Percentiles rank a stretch among this genome's conserved stretches.
Evolutionary conservation across 2,329 filamentous ascomycete species (phyloP).

Genomic region (Hypomyces perniciosus): DNA sequence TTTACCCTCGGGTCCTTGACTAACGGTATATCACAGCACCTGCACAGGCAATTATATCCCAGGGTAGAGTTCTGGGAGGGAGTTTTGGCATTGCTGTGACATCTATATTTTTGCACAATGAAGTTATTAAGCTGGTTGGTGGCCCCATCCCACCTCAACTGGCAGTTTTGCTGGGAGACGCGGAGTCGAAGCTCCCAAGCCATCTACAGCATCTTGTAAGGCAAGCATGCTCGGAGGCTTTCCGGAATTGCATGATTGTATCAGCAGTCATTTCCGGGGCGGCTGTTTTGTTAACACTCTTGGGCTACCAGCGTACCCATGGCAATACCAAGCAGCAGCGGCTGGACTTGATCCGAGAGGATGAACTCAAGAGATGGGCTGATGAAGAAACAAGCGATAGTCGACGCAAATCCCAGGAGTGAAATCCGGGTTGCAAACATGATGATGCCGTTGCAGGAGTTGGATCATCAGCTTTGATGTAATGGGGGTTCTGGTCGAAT

Average conservation of each 20-base stretch:
- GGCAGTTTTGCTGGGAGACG: slow-evolving; percentile 20
- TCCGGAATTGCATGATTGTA: slow-evolving; percentile 42
- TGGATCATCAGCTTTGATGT: too few relatives aligned
- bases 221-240: slow-evolving; percentile 36
- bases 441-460: too few relatives aligned
- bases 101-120: slow-evolving; percentile 37
- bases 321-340: not conserved
- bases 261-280: slow-evolving; percentile 35
- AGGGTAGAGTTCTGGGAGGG: slow-evolving; percentile 46
- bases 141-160: slow-evolving; percentile 23
- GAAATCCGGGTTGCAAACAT: too few relatives aligned
- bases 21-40: slow-evolving; percentile 29
- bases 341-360: too few relatives aligned
- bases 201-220: slow-evolving; percentile 28
- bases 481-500: too few relatives aligned
- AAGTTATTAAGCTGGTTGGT: slow-evolving; percentile 22
- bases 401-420: too few relatives aligned
- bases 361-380: too few relatives aligned
- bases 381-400: too few relatives aligned
- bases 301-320: not conserved
- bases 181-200: slow-evolving; percentile 18
- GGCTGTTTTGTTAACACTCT: not conserved
- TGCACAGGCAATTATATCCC: slow-evolving; percentile 47
- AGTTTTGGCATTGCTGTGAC: slow-evolving; percentile 50
- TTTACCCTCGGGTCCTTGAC: not conserved